Conservation (phyloP, 139 green algal species). For the Volvox reticuliferus region DNA sequence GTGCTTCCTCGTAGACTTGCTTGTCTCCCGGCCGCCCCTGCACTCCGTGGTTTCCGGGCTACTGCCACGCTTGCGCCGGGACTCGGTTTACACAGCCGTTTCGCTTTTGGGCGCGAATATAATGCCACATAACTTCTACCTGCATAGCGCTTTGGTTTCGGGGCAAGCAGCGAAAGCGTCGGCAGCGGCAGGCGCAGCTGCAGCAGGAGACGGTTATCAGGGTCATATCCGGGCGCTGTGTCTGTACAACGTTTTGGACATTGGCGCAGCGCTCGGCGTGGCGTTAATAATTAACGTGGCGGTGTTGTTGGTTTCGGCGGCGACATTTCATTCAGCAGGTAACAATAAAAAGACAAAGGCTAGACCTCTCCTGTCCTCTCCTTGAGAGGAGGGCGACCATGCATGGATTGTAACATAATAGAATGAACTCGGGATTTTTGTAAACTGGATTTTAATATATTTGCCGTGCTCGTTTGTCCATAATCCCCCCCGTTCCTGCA, state of each 20-base stretch:
- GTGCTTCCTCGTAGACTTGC: constrained; percentile 72
- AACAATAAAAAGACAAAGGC: no score
- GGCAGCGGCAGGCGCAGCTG: not conserved
- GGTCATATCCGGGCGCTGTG: constrained; percentile 45
- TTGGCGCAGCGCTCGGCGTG: constrained; percentile 66
- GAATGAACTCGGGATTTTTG: no score
- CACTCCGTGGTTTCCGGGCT: constrained; percentile 57
- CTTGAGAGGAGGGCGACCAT: no score
- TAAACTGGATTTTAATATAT: no score
- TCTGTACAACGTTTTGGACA: constrained; percentile 71
- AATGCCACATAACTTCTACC: constrained; percentile 79
- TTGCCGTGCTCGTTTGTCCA: no score
- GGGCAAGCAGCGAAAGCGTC: constrained; percentile 37
- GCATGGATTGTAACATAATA: no score
- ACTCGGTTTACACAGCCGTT: constrained; percentile 71
- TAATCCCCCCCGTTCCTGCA: no score
- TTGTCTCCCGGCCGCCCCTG: constrained; percentile 61
- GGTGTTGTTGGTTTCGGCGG: constrained; percentile 71
- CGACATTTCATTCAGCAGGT: constrained; percentile 71
- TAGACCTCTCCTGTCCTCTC: no score
- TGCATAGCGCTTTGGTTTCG: constrained; percentile 68
- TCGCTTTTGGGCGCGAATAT: constrained; percentile 74
- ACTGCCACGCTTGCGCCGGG: constrained; percentile 51
- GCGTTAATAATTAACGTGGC: constrained; percentile 75
- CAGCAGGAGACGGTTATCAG: not conserved